Evolutionary conservation across 768 basidiomycete species (phyloP).

Genomic region (Leccinum broughii): DNA sequence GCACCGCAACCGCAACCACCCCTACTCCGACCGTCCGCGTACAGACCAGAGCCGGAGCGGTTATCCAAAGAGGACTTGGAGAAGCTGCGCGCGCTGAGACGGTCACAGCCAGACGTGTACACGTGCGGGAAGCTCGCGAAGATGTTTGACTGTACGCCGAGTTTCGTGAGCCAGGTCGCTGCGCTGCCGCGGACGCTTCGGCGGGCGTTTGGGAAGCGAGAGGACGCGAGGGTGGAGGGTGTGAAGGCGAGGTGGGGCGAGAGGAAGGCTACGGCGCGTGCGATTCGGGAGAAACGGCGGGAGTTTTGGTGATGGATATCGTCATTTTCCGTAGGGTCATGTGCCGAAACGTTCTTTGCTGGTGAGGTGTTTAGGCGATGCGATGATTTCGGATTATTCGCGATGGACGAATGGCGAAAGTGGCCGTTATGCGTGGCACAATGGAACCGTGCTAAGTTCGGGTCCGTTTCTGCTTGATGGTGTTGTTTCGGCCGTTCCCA

Average conservation of each 20-base stretch:
- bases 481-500: background rate
- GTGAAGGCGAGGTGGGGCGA: constrained; percentile 68
- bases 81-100: constrained; percentile 59
- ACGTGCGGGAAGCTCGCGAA: constrained; percentile 69
- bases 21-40: constrained; percentile 42
- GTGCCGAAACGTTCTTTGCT: background rate
- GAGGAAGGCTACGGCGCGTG: constrained; percentile 57
- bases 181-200: constrained; percentile 55
- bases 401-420: too few relatives aligned
- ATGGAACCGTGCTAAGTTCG: too few relatives aligned
- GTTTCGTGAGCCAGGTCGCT: constrained; percentile 66
- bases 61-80: constrained; percentile 53
- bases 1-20: constrained; percentile 47
- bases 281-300: constrained; percentile 66
- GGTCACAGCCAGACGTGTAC: constrained; percentile 55
- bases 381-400: too few relatives aligned
- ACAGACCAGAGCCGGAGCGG: constrained; percentile 36
- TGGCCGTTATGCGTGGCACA: too few relatives aligned
- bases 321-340: too few relatives aligned
- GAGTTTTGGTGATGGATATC: constrained; percentile 58
- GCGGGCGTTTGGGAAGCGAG: constrained; percentile 40
- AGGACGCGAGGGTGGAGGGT: constrained; percentile 49
- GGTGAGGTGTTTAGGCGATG: too few relatives aligned
- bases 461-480: too few relatives aligned
- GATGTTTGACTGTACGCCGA: constrained; percentile 71